phyloP scores from a whole-genome alignment of 768 basidiomycete genomes.

The Tylopilus plumbeoviolaceoides region DNA sequence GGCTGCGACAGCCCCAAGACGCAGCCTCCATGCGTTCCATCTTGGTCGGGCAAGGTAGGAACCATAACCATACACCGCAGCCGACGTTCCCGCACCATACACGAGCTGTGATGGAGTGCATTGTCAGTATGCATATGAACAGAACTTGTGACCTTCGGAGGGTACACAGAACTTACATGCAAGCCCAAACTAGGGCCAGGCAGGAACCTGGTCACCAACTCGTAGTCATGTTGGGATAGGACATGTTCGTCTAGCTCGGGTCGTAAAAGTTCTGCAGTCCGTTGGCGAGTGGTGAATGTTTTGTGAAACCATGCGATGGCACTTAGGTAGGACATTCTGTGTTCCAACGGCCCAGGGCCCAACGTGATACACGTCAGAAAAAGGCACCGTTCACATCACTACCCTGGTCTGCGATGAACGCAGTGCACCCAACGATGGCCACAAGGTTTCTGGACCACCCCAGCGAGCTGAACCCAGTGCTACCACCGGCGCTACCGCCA shows the following conservation, averaged over 20 bases:
- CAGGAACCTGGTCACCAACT: slow-evolving; percentile 50
- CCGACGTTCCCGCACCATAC: slow-evolving; percentile 24
- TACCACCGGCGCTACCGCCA: slow-evolving; percentile 16
- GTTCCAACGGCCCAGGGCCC: neutral
- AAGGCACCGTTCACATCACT: neutral
- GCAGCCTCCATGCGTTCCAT: slow-evolving; percentile 25
- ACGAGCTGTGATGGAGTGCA: slow-evolving; percentile 9
- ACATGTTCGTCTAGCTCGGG: slow-evolving; percentile 29
- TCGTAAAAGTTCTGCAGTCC: slow-evolving; percentile 27
- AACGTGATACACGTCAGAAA: neutral
- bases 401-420: slow-evolving; percentile 5
- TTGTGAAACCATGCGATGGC: slow-evolving; percentile 36
- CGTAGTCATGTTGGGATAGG: slow-evolving; percentile 46
- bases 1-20: slow-evolving; percentile 21
- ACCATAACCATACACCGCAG: slow-evolving; percentile 25
- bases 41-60: slow-evolving; percentile 25
- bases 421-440: slow-evolving; percentile 3
- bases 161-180: slow-evolving; percentile 35
- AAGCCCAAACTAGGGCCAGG: slow-evolving; percentile 44
- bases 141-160: neutral
- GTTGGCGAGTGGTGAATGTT: slow-evolving; percentile 43
- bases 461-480: neutral
- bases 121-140: slow-evolving; percentile 3
- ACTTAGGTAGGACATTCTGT: slow-evolving; percentile 23
- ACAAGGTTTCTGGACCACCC: neutral